Conservation (phyloP, 2,329 filamentous ascomycete species). For the Botrytis hyacinthi region DNA sequence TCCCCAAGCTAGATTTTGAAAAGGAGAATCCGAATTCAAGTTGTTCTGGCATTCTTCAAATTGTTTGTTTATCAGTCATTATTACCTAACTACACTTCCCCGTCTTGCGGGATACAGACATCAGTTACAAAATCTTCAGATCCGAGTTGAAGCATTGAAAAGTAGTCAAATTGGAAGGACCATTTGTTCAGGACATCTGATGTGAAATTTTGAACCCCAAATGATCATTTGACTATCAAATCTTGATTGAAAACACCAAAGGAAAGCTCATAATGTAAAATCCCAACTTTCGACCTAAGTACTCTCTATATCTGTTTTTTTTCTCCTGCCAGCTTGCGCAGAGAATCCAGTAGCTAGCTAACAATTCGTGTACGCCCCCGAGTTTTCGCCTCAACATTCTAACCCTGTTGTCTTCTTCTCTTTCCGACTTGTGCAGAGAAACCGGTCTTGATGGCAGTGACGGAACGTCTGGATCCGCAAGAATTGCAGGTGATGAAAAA, state of each 20-base stretch:
- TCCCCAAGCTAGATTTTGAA: not conserved
- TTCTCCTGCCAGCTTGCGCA: not conserved
- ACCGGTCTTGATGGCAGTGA: conserved; percentile 99
- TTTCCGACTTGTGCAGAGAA: conserved; percentile 99
- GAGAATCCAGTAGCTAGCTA: not conserved
- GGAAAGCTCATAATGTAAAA: not conserved
- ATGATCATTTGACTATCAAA: not conserved
- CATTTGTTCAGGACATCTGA: not conserved
- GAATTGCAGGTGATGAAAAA: conserved; percentile 99
- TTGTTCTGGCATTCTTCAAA: not conserved
- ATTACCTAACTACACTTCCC: not conserved
- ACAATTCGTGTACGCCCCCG: not conserved
- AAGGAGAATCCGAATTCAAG: not conserved
- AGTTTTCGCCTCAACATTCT: conserved; percentile 39
- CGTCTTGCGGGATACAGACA: not conserved
- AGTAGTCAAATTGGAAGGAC: not conserved
- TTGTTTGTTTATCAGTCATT: not conserved
- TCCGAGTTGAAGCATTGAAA: not conserved
- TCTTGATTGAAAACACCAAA: not conserved
- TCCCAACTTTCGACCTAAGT: not conserved
- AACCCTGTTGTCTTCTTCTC: conserved; percentile 90
- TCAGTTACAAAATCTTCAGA: not conserved
- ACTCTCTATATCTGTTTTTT: not conserved
- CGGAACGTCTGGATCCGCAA: conserved; percentile 77
- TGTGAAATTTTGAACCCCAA: not conserved